Conservation (phyloP, 495 filamentous ascomycete genomes). For the Penicillium maclennaniae region DNA sequence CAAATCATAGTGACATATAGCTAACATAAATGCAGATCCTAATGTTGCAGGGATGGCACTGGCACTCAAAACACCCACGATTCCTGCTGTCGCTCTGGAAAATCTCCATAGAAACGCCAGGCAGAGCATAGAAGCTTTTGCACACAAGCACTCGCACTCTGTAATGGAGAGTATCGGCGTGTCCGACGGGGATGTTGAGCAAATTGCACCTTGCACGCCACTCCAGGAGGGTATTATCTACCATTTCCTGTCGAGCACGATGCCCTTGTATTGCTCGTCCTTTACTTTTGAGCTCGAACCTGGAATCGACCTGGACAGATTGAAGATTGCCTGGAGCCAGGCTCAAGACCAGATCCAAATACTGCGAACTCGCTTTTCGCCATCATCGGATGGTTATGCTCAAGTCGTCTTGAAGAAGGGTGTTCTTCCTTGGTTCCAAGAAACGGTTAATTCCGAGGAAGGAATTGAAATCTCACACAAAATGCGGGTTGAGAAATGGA, state of each 20-base stretch:
- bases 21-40: constrained; percentile 41
- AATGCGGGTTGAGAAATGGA: constrained; percentile 41
- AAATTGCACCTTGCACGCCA: constrained; percentile 70
- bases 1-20: background rate
- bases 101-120: constrained; percentile 40
- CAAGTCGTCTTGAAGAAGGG: constrained; percentile 57
- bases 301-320: constrained; percentile 31
- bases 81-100: constrained; percentile 12
- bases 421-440: constrained; percentile 46
- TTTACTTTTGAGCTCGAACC: constrained; percentile 56
- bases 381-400: constrained; percentile 64
- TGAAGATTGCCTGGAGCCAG: constrained; percentile 50
- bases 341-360: constrained; percentile 50
- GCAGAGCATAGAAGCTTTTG: constrained; percentile 55
- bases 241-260: constrained; percentile 52
- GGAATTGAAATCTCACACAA: constrained; percentile 26
- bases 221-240: constrained; percentile 79
- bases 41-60: constrained; percentile 45
- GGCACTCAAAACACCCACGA: constrained; percentile 26
- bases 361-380: constrained; percentile 62
- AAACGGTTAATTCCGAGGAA: constrained; percentile 16
- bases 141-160: constrained; percentile 47
- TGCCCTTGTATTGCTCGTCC: constrained; percentile 63
- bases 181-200: constrained; percentile 51
- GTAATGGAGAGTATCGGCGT: constrained; percentile 46